These are phyloP conservation scores for Botrytis aclada DNA, from an alignment of 2,329 filamentous ascomycete genomes.

Conservation along the genomic window DNA sequence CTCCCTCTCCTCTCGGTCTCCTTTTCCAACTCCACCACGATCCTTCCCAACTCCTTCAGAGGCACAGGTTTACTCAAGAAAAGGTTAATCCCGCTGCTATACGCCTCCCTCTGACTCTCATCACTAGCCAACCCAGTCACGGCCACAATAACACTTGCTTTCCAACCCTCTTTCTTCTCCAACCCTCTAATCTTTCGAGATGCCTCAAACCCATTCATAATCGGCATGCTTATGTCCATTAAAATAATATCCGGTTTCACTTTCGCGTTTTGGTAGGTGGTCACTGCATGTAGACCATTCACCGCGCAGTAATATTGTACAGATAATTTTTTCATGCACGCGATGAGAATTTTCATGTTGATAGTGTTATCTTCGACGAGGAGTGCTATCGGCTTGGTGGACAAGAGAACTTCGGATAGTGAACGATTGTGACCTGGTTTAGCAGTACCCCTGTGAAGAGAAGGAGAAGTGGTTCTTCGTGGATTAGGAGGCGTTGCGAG, in stretches of 20 bases:
- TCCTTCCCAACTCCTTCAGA: conserved; percentile 1
- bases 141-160: conserved; percentile 45
- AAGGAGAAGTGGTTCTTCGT: not conserved
- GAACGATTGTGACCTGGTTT: not conserved
- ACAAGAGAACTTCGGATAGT: not conserved
- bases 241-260: conserved; percentile 40
- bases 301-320: conserved; percentile 34
- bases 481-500: not conserved
- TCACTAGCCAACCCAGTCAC: conserved; percentile 49
- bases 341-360: conserved; percentile 36
- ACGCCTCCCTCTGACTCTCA: conserved; percentile 46
- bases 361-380: conserved; percentile 41
- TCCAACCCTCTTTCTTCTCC: conserved; percentile 10
- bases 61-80: conserved; percentile 51
- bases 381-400: conserved; percentile 3
- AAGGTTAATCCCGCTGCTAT: conserved; percentile 49
- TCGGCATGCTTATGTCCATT: conserved; percentile 54
- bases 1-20: not conserved
- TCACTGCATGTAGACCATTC: conserved; percentile 20
- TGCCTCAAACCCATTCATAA: conserved; percentile 45
- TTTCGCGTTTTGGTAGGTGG: conserved; percentile 11
- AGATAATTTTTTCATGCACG: conserved; percentile 21
- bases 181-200: conserved; percentile 17
- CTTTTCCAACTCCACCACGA: not conserved
- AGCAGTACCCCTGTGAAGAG: not conserved